Evolutionary conservation across 805 yeast genomes (phyloP), one percentile per base, ranked within the genome.

Genomic region (Scheffersomyces amazonensis): DNA sequence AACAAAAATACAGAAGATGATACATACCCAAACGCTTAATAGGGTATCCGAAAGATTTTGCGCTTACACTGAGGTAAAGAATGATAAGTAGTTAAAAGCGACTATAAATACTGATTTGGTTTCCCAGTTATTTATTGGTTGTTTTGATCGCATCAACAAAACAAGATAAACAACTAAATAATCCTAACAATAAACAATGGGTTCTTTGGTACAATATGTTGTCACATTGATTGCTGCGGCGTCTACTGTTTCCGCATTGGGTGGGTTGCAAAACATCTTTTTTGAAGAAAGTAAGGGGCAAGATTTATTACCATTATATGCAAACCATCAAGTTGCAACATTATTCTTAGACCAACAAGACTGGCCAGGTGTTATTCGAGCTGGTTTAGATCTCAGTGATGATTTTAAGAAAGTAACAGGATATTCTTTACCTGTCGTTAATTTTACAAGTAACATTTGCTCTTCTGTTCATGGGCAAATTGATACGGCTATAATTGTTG

Each of bases 341-440:
- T 18, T 42, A n/a, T 20, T 40, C 16, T 13, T 43, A 16, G 43
- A 46, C 21, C 35, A 32, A 7, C n/a, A 21, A 3, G 52, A 47
- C 32, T 47, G 50, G 50, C 50, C 50, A 10, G 52, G 50, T 16
- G 50, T 46, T 6, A 31, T 37, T 5, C 24, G 40, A 20, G 52
- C 52, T 28, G 48, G 43, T 11, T 13, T 36, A 12, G 50, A 47
- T 29, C 41, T 47, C 31, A 34, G 35, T 24, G 30, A 31, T 15
- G 51, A 47, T 39, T 45, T 45, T 31, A 41, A 29, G 11, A 34
- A 22, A 13, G 51, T 47, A 9, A 43, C 48, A 16, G 48, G 47
- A 4, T 31, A 40, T 13, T 1, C 24, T 31, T 42, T 22, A 30
- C 36, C 30, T n/a, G 40, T 31, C 21, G 36, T 22, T 24, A 22